phyloP scores from a whole-genome alignment of 495 filamentous ascomycete species.

The Podospora didyma region DNA sequence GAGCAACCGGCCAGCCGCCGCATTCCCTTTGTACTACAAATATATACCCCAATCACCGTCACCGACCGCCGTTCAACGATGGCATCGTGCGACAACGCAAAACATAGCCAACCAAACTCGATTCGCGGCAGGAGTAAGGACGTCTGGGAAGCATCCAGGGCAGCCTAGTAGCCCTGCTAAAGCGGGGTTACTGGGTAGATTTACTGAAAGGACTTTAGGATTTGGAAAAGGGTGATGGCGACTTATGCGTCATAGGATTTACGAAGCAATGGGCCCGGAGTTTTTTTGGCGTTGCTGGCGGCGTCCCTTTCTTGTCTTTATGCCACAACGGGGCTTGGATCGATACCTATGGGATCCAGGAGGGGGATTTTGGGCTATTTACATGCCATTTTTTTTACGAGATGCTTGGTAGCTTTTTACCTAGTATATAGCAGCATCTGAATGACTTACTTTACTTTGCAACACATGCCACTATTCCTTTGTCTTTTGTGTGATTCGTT shows the following conservation, averaged over 20 bases:
- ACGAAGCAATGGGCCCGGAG: slow-evolving; percentile 14
- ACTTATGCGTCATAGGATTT: slow-evolving; percentile 2
- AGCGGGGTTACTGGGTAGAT: background rate
- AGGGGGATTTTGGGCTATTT: no score
- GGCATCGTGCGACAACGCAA: background rate
- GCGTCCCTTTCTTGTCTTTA: slow-evolving; percentile 14
- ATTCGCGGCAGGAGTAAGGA: background rate
- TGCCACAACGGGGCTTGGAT: background rate
- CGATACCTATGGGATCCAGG: background rate
- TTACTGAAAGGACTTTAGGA: background rate
- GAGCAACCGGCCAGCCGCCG: slow-evolving; percentile 4
- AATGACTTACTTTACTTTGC: no score
- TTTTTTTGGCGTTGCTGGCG: slow-evolving; percentile 22
- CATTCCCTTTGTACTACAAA: slow-evolving; percentile 1
- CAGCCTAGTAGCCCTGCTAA: background rate
- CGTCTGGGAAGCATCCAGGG: background rate
- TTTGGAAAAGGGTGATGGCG: background rate
- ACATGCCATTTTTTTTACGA: no score
- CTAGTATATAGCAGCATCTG: no score
- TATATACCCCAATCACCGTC: background rate
- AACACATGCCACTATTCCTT: no score
- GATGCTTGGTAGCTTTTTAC: no score
- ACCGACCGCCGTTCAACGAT: background rate
- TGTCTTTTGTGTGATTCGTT: no score
- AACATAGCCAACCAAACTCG: background rate